Conservation (phyloP, 2,329 filamentous ascomycete genomes). For the Ophiostoma populinum region DNA sequence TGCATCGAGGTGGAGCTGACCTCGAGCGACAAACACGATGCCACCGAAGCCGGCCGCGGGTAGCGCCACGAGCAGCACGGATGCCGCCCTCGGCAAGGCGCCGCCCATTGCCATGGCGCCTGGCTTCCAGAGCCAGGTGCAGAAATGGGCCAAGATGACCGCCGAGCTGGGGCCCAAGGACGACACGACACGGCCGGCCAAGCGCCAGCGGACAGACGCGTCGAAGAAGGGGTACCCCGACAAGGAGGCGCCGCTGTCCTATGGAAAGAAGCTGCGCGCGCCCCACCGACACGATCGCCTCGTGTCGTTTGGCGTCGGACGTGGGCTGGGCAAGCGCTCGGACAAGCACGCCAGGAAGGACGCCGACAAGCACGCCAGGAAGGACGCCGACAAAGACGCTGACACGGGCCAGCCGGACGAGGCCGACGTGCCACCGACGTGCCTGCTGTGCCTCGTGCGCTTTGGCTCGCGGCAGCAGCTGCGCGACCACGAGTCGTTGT, state of each 20-base stretch:
- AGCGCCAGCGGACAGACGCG: slow-evolving; percentile 1
- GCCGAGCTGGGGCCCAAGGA: slow-evolving; percentile 31
- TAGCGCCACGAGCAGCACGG: slow-evolving; percentile 4
- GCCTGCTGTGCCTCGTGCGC: slow-evolving; percentile 42
- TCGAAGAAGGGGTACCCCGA: not conserved
- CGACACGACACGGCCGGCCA: slow-evolving; percentile 10
- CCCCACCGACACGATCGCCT: slow-evolving; percentile 20
- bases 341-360: not conserved
- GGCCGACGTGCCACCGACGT: slow-evolving; percentile 15
- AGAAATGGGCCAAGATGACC: slow-evolving; percentile 56
- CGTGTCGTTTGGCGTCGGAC: slow-evolving; percentile 42
- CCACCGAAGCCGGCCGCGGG: slow-evolving; percentile 1
- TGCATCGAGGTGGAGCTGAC: no score
- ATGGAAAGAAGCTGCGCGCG: slow-evolving; percentile 11
- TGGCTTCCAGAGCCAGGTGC: slow-evolving; percentile 29
- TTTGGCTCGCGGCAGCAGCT: slow-evolving; percentile 30
- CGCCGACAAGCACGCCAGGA: not conserved
- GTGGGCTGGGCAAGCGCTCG: slow-evolving; percentile 7
- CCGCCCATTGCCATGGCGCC: slow-evolving; percentile 31
- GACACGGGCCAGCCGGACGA: not conserved
- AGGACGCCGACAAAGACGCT: not conserved
- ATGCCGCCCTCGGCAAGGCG: slow-evolving; percentile 1
- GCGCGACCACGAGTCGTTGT: slow-evolving; percentile 14
- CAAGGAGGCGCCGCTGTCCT: not conserved
- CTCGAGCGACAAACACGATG: no score